Evolutionary conservation across 2,329 filamentous ascomycete genomes (phyloP), one percentile per base, ranked within the genome.

Genomic region (Gaeumannomyces tritici): DNA sequence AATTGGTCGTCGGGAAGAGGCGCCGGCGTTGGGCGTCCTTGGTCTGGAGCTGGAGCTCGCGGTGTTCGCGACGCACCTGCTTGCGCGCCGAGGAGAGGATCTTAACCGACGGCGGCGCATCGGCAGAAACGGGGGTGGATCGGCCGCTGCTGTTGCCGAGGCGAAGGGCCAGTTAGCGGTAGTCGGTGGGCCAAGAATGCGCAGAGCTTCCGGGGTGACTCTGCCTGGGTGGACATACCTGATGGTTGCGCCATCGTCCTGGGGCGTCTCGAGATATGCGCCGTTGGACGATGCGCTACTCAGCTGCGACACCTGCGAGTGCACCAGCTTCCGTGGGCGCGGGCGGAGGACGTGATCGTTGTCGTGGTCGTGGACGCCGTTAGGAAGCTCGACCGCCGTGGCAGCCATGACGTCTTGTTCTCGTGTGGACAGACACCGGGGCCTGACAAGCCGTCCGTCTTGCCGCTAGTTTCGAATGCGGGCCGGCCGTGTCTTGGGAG

Each of bases 1-100:
- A 99, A 70, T 96, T 90, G 72, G 96, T 92, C 27, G 90, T 95
- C 27, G 96, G 93, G 73, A 98, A 99, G 67, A 97, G 81, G 68
- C 93, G 89, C 63, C 88, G 88, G 67, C 89, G 87, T 69, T 91
- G 89, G 60, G 42, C 47, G 26, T 56, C 26, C 55, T 56, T 27
- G 26, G 55, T 56, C 55, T 56, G 55, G 55, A 56, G 55, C 35
- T 57, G 60, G 31, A 56, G 31, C 55, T 61, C 60, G 24, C 60
- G 60, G 24, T 57, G 60, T 73, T 92, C 85, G 64, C 89, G 90
- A 71, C 92, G 89, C 60, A 89, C 86, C 70, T 93, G 89, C 72
- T 91, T 93, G 67, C 93, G 88, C 27, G 89, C 93, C 18, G 86
- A 88, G 55, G 91, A 96, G 65, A 96, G 88, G 51, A 89, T 92